Conservation (phyloP, 1,284 basidiomycete genomes). For the Malassezia arunalokei region DNA sequence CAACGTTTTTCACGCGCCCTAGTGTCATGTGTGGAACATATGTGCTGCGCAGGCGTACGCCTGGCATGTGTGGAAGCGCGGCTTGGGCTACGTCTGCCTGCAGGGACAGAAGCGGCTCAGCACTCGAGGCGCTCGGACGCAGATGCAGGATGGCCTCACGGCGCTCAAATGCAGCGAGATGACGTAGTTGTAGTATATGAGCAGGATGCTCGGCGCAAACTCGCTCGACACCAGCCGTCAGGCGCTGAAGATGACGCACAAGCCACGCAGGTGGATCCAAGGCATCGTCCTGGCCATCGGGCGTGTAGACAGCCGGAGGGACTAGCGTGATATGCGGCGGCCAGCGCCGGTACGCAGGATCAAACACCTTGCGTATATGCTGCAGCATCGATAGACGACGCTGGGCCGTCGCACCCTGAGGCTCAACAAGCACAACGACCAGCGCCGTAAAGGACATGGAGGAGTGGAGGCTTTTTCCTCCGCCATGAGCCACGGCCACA, state of each 20-base stretch:
- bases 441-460: constrained; percentile 6
- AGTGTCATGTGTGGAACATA: constrained; percentile 13
- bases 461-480: background rate
- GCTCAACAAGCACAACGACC: constrained; percentile 9
- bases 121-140: background rate
- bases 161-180: constrained; percentile 5
- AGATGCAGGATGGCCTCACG: constrained; percentile 9
- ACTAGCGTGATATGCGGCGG: constrained; percentile 14
- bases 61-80: background rate
- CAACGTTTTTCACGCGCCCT: constrained; percentile 4
- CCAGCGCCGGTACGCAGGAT: constrained; percentile 14
- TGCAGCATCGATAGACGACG: constrained; percentile 3
- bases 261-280: background rate
- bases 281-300: background rate
- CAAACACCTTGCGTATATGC: constrained; percentile 5
- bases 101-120: constrained; percentile 2
- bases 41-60: background rate
- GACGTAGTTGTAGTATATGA: background rate
- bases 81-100: constrained; percentile 2
- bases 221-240: background rate
- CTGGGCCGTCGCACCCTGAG: constrained; percentile 1
- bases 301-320: constrained; percentile 3
- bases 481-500: background rate
- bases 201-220: background rate
- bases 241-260: background rate